Base-by-base conservation (phyloP, 768 basidiomycete species). In the Pisolithus albus region DNA sequence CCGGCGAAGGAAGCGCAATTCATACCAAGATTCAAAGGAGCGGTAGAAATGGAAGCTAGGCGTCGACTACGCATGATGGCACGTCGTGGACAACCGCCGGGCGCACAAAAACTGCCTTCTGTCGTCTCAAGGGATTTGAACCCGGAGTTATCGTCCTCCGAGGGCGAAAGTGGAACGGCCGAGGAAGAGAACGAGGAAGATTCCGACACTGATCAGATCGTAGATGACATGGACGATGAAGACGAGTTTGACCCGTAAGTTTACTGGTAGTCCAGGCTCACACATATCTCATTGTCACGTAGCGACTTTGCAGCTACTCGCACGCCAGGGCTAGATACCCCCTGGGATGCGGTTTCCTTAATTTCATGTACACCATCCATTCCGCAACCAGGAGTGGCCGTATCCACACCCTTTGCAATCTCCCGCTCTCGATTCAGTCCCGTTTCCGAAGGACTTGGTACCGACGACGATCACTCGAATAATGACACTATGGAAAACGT, bases 221-320 rank as follows among this genome's bases (percentile, higher is more conserved):
- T 69, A 1, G 70, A 70, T 40, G 81, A 75, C 40, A 77, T 78
- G 67, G 80, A 81, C 57, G 85, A 83, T 46, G 81, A 70, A 1
- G 84, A 88, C 56, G 87, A 86, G 53, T 90, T 89, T 56, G 88
- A 90, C 61, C 86, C 86, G 87, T 89, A 63, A 61, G 85, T 72
- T 3, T 44, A 21, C 7, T 36, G 13, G 21, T 5, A 32, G 23
- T n/a, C 34, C 34, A 15, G 34, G 13, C 3, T 15, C n/a, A n/a
- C 41, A 30, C 28, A 21, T 32, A 3, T 26, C 57, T 51, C 24
- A 49, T 55, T 4, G 15, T n/a, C 23, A 3, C 10, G 19, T 58
- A 89, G 87, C 1, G 83, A 85, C 50, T 89, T 88, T 65, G 82
- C 84, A 8, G 80, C 81, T 0, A 80, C 78, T 1, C 78, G 78